Base-by-base conservation (phyloP, 1,139 yeast genomes). In the Hyphopichia khmerensis region DNA sequence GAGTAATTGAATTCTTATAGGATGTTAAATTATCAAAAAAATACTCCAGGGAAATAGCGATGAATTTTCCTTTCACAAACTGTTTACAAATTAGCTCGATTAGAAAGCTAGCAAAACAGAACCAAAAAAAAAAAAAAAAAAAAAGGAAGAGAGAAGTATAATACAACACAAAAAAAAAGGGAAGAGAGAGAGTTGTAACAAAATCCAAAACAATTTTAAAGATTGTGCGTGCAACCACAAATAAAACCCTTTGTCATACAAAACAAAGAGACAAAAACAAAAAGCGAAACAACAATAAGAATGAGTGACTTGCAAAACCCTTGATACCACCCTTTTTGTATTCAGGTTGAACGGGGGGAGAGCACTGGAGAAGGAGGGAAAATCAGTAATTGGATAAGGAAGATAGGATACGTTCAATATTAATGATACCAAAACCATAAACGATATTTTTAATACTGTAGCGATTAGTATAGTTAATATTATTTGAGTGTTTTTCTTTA, bases 31-130 rank as follows among this genome's bases (percentile, higher is more conserved):
- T 27, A 30, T 30, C n/a, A 15, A 16, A 30, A 30, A n/a, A n/a
- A n/a, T n/a, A n/a, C 9, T 13, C 18, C n/a, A 30, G 33, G n/a
- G 33, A 27, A 13, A 6, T 16, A 30, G 9, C 33, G 33, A 30
- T 14, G 33, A 26, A 9, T 26, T 26, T 9, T 26, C n/a, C 29
- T 11, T 26, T 26, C n/a, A 4, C 41, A 37, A 37, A 40, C 40
- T 38, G 40, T 38, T 38, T 38, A 38, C 40, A 13, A 23, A 24
- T 38, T 32, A 23, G 32, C 40, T 33, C 18, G 17, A 38, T 38
- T 38, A 2, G 39, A 35, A 16, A 26, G 4, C 29, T 13, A 26
- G n/a, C n/a, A 3, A 8, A 8, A 11, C 29, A 26, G 10, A 26
- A 13, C 29, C 13, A 26, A 26, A 26, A 26, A 26, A 26, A 26